Conservation (phyloP, 1,284 basidiomycete species). For the Leccinum pallidistipes region DNA sequence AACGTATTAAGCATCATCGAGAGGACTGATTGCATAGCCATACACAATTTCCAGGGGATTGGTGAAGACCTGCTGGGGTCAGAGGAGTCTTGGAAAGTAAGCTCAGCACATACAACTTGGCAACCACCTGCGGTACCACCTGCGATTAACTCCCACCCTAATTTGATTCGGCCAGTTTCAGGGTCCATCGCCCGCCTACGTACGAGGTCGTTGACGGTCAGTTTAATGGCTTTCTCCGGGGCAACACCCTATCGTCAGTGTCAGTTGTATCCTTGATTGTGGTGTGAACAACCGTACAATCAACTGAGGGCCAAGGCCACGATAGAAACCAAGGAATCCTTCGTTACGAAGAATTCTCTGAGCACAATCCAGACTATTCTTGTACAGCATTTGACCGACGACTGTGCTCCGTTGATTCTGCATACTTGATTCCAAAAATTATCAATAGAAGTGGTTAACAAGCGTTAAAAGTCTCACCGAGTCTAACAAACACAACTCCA, state of each 20-base stretch:
- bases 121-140: slow-evolving; percentile 95
- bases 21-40: slow-evolving; percentile 24
- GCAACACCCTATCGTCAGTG: slow-evolving; percentile 78
- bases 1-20: slow-evolving; percentile 8
- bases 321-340: slow-evolving; percentile 93
- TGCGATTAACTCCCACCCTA: slow-evolving; percentile 87
- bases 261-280: slow-evolving; percentile 6
- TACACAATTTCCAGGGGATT: slow-evolving; percentile 95
- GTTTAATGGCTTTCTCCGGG: slow-evolving; percentile 97
- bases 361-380: slow-evolving; percentile 93
- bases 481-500: slow-evolving; percentile 50
- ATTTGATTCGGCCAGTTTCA: slow-evolving; percentile 89
- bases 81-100: slow-evolving; percentile 16
- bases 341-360: slow-evolving; percentile 95
- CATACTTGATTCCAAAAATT: slow-evolving; percentile 55
- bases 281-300: slow-evolving; percentile 54
- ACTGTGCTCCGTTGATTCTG: slow-evolving; percentile 97
- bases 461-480: slow-evolving; percentile 42
- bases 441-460: slow-evolving; percentile 3
- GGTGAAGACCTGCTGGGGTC: slow-evolving; percentile 76
- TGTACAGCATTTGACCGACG: slow-evolving; percentile 92
- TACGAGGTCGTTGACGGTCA: slow-evolving; percentile 94
- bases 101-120: slow-evolving; percentile 81
- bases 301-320: slow-evolving; percentile 93
- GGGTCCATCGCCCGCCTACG: slow-evolving; percentile 86